phyloP scores from a whole-genome alignment of 306 rosid genomes.

The Medicago ruthenica region DNA sequence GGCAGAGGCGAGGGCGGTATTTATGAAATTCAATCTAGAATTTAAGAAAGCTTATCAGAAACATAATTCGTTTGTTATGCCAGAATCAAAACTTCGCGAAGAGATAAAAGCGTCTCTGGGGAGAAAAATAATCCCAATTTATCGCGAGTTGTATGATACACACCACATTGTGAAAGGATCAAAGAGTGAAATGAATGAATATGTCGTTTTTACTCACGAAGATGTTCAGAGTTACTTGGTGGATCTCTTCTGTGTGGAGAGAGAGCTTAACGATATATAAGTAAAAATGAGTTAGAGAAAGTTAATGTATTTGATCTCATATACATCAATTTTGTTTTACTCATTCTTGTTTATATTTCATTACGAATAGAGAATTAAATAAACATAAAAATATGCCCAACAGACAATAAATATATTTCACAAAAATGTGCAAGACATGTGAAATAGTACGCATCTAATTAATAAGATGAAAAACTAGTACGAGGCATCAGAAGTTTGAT shows the following conservation, averaged over 20 bases:
- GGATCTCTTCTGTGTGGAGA: slow-evolving; percentile 47
- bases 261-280: too few species aligned
- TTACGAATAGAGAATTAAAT: too few species aligned
- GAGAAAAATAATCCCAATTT: slow-evolving; percentile 49
- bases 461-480: too few species aligned
- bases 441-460: too few species aligned
- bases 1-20: slow-evolving; percentile 55
- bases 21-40: slow-evolving; percentile 57
- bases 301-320: too few species aligned
- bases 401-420: too few species aligned
- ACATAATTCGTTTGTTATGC: slow-evolving; percentile 52
- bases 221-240: slow-evolving; percentile 63
- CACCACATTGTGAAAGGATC: slow-evolving; percentile 30
- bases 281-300: too few species aligned
- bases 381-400: too few species aligned
- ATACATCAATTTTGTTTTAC: too few species aligned
- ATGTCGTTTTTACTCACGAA: slow-evolving; percentile 59
- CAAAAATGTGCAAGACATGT: too few species aligned
- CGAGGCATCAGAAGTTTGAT: too few species aligned
- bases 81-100: slow-evolving; percentile 57
- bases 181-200: slow-evolving; percentile 9
- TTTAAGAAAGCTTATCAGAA: slow-evolving; percentile 59
- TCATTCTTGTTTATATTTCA: too few species aligned
- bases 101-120: slow-evolving; percentile 56
- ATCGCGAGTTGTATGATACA: slow-evolving; percentile 53